Evolutionary conservation across 371 early-diverging fungal species (phyloP).

Genomic region (Mortierella sp.): DNA sequence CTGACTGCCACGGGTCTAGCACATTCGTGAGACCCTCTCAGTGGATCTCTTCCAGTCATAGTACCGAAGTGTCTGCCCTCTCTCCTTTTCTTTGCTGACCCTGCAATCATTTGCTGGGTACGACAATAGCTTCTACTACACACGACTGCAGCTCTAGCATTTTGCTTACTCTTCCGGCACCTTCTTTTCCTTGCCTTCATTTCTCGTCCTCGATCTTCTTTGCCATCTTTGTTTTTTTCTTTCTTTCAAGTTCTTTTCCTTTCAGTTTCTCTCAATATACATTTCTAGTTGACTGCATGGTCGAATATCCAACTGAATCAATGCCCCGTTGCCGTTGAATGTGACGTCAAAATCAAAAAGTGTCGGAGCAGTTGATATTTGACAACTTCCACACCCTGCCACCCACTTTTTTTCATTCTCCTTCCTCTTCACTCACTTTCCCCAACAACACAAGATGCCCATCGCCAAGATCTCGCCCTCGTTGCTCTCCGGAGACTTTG

Average conservation of each 20-base stretch:
- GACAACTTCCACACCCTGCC: background rate
- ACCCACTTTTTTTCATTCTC: background rate
- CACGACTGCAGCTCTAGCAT: too few relatives aligned
- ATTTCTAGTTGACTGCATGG: too few relatives aligned
- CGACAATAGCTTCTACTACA: too few relatives aligned
- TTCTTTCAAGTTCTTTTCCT: background rate
- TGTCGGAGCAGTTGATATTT: background rate
- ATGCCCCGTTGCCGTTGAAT: too few relatives aligned
- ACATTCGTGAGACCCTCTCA: background rate
- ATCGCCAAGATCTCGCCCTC: slow-evolving; percentile 91
- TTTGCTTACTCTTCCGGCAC: too few relatives aligned
- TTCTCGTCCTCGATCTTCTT: too few relatives aligned
- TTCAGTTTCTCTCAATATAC: background rate
- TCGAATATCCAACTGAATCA: too few relatives aligned
- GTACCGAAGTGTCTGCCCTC: too few relatives aligned
- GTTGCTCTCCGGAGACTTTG: slow-evolving; percentile 95
- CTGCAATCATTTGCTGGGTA: background rate
- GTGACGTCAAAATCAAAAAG: too few relatives aligned
- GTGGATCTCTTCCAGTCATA: background rate
- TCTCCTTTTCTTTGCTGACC: background rate
- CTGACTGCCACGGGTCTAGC: background rate
- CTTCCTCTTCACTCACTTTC: background rate
- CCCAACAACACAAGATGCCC: slow-evolving; percentile 64
- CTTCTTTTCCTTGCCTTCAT: too few relatives aligned
- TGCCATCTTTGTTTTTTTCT: too few relatives aligned